Base-by-base conservation (phyloP, 768 basidiomycete species). In the Auriculariales sp. region DNA sequence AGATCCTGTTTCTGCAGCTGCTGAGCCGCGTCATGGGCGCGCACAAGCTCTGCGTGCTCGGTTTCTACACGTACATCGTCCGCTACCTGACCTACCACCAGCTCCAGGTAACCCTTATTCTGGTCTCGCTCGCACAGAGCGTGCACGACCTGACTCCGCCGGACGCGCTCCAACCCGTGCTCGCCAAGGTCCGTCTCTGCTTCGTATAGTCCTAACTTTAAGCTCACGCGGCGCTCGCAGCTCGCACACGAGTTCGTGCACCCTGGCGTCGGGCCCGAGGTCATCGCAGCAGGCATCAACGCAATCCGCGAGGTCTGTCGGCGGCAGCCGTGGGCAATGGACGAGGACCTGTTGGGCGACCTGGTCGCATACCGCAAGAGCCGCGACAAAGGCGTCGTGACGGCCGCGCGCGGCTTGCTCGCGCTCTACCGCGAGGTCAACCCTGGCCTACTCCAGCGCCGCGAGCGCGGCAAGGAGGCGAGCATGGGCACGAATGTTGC, bases 261-360 rank as follows among this genome's bases (percentile, higher is more conserved):
- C 63, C 93, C 94, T 0, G 95, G 95, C 45, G 95, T 98, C 2
- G 89, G 89, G 1, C 78, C 83, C 57, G 92, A 97, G 64, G 91
- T 98, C 58, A 85, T 97, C 53, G 81, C 93, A 1, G 95, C 94
- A 0, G 95, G 95, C n/a, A 68, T 99, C 54, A 99, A 99, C 63
- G 77, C 89, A 14, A 90, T 99, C 34, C 74, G 92, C 28, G 94
- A 98, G 63, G 78, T 99, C n/a, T 95, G 91, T 62, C 66, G 86
- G 28, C 66, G 94, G 32, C 95, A 99, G 61, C 90, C 94, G 3
- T 93, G 91, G 89, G 80, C 86, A 49, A 97, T 99, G 84, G 90
- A 94, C 56, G 89, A 90, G 56, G 94, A 97, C 58, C 64, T 97
- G 24, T 69, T 99, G 3, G 81, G 84, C 3, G 95, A 99, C 66